These are phyloP conservation scores for Discostella pseudostelligera DNA, from an alignment of 108 stramenopile species.

Conservation along the genomic window DNA sequence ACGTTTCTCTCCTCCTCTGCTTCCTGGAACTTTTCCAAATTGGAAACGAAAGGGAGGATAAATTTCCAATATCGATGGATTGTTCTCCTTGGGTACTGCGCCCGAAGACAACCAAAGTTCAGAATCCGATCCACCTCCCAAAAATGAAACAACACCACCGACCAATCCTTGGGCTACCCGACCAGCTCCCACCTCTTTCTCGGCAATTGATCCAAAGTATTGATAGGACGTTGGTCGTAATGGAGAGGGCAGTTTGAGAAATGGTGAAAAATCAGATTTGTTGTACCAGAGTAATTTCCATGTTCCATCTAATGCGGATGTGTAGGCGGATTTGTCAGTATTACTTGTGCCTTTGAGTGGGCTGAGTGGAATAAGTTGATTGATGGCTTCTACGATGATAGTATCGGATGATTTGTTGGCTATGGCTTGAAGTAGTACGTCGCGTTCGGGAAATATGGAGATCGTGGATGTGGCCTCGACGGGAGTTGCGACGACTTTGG, in stretches of 20 bases:
- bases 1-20: conserved; percentile 36
- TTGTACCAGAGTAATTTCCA: conserved; percentile 70
- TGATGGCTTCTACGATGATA: conserved; percentile 26
- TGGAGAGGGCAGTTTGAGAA: conserved; percentile 61
- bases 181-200: conserved; percentile 57
- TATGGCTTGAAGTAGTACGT: conserved; percentile 34
- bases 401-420: conserved; percentile 35
- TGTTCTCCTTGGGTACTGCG: conserved; percentile 8
- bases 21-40: conserved; percentile 28
- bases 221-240: conserved; percentile 66
- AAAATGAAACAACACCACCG: conserved; percentile 25
- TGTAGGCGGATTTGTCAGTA: conserved; percentile 7
- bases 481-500: conserved; percentile 23
- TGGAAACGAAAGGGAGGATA: conserved; percentile 78
- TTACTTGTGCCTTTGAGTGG: conserved; percentile 8
- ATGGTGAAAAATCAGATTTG: conserved; percentile 70
- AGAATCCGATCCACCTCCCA: conserved; percentile 27
- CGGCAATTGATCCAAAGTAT: conserved; percentile 56
- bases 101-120: conserved; percentile 54
- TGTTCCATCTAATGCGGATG: conserved; percentile 52
- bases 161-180: conserved; percentile 67
- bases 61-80: conserved; percentile 59
- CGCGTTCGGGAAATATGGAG: conserved; percentile 8
- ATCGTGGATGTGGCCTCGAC: background rate
- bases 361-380: conserved; percentile 26